Evolutionary conservation across 768 basidiomycete genomes (phyloP).

Genomic region (Suillus americanus): DNA sequence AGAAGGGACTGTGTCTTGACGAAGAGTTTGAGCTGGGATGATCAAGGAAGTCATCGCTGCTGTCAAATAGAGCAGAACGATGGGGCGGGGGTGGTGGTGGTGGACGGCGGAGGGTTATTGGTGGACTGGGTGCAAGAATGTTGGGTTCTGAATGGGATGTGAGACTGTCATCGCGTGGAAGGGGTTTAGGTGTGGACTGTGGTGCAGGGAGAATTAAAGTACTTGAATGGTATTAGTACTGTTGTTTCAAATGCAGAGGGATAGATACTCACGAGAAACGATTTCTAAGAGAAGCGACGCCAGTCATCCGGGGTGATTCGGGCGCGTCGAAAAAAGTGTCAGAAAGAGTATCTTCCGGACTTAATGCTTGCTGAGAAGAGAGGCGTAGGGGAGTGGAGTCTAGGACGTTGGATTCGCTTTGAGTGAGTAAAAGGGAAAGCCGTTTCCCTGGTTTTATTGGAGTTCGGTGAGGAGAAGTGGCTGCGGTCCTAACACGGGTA

Average conservation of each 20-base stretch:
- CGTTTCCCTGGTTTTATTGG: constrained; percentile 16
- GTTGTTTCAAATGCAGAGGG: constrained; percentile 18
- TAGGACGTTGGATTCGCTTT: constrained; percentile 17
- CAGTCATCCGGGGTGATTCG: constrained; percentile 9
- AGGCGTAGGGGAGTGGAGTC: constrained; percentile 16
- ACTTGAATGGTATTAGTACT: constrained; percentile 7
- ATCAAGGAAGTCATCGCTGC: constrained; percentile 21
- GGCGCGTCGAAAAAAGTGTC: neutral
- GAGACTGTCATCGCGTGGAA: constrained; percentile 15
- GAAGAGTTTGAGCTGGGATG: constrained; percentile 19
- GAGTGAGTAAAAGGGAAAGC: constrained; percentile 17
- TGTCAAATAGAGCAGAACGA: constrained; percentile 18
- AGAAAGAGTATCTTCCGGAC: neutral
- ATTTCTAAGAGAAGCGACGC: constrained; percentile 43
- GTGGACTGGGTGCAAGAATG: constrained; percentile 24
- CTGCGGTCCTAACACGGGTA: constrained; percentile 13
- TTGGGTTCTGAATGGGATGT: constrained; percentile 23
- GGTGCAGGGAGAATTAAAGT: constrained; percentile 38
- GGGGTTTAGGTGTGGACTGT: constrained; percentile 19
- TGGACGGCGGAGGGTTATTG: constrained; percentile 17
- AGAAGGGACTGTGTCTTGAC: constrained; percentile 29
- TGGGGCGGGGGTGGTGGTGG: constrained; percentile 14
- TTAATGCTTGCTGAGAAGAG: neutral
- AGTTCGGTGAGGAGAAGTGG: constrained; percentile 18
- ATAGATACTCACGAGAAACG: constrained; percentile 48